Base-by-base conservation (phyloP, 2,329 filamentous ascomycete species). In the Talaromyces atroroseus region DNA sequence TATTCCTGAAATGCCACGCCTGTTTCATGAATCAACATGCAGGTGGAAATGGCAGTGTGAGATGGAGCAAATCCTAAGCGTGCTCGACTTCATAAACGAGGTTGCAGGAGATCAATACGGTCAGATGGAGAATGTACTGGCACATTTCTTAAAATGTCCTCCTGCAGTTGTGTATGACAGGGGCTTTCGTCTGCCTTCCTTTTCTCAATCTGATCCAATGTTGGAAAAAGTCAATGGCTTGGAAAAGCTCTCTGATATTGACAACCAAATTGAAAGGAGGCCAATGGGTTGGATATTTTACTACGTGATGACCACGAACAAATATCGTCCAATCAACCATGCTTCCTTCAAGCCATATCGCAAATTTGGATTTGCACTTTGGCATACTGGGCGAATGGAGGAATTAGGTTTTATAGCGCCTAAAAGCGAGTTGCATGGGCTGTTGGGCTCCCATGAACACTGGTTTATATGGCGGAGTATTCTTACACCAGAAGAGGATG, bases 401-500 rank as follows among this genome's bases (percentile, higher is more conserved):
- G 26, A 46, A 46, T 38, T 53, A 23, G 50, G 40, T 1, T 46
- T 52, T 46, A 6, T 52, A 29, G 26, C 14, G 10, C 4, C 24
- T 32, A 34, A 14, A 26, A 20, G 23, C 2, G 26, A 5, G 23
- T 8, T 10, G 12, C 36, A 53, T 26, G 24, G 16, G 12, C 16
- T 46, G 16, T 6, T 21, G 16, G n/a, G n/a, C 10, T 12, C 14
- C 7, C 6, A 23, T 2, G 29, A 38, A 38, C 10, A 4, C 2
- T 47, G 23, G 40, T 53, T 46, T 32, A 38, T 26, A 47, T 53
- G 51, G 51, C 40, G 51, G 11, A 53, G 51, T 26, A 53, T 53
- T 38, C 51, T 53, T 38, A 53, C 51, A 18, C 51, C 51, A 32
- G 51, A 53, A 18, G 51, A 53, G 14, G 51, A 53, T 46, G 40